These are phyloP conservation scores for Daldinia childiae DNA, from an alignment of 495 filamentous ascomycete species.

Conservation along the genomic window DNA sequence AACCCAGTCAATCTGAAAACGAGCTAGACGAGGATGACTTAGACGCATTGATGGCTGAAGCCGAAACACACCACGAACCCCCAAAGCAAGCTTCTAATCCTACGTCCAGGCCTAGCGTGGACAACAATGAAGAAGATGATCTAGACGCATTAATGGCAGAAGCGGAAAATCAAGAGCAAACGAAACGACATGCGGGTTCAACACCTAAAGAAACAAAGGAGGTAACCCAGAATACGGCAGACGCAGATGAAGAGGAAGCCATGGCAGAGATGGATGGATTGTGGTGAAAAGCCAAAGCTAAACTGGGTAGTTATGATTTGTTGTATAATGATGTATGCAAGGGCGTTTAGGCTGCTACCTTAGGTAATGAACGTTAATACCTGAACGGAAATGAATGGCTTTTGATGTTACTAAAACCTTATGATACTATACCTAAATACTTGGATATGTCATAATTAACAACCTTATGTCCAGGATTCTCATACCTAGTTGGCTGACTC, in stretches of 20 bases:
- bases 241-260: slow-evolving; percentile 70
- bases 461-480: too few species aligned
- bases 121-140: slow-evolving; percentile 53
- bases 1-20: slow-evolving; percentile 12
- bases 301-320: slow-evolving; percentile 6
- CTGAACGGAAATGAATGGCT: neutral
- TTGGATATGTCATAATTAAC: too few species aligned
- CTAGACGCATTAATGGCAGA: slow-evolving; percentile 61
- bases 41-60: slow-evolving; percentile 63
- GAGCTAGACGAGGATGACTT: slow-evolving; percentile 60
- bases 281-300: slow-evolving; percentile 56
- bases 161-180: slow-evolving; percentile 43
- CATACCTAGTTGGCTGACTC: too few species aligned
- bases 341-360: slow-evolving; percentile 3
- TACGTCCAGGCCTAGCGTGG: slow-evolving; percentile 26
- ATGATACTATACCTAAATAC: too few species aligned
- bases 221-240: slow-evolving; percentile 39
- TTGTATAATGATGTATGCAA: slow-evolving; percentile 6
- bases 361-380: neutral
- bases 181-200: neutral
- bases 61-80: slow-evolving; percentile 46
- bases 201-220: slow-evolving; percentile 26
- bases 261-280: slow-evolving; percentile 73
- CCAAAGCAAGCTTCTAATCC: slow-evolving; percentile 1
- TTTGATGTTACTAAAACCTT: too few species aligned